Percentiles rank a stretch among this genome's conserved stretches.
Evolutionary conservation across 2,329 filamentous ascomycete genomes (phyloP).

Genomic region (Stromatinia cepivora): DNA sequence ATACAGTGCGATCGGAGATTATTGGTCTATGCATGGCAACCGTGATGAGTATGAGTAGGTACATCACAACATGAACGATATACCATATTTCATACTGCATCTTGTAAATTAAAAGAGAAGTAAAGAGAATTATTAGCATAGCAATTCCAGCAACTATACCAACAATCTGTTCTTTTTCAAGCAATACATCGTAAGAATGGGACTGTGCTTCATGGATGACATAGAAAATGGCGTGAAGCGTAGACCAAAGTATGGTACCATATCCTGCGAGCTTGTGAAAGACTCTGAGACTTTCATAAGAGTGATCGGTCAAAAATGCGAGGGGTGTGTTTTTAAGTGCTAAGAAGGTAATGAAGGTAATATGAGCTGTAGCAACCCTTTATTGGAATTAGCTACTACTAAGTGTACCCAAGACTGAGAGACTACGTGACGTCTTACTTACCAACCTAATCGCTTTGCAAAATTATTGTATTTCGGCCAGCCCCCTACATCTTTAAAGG

Average conservation of each 20-base stretch:
- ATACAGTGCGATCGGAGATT: conserved; percentile 44
- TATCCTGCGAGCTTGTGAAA: conserved; percentile 57
- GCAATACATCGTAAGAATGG: conserved; percentile 44
- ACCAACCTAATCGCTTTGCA: conserved; percentile 1
- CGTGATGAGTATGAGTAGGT: conserved; percentile 50
- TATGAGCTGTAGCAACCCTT: conserved; percentile 52
- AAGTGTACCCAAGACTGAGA: not conserved
- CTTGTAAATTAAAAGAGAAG: conserved; percentile 37
- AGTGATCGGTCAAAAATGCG: conserved; percentile 53
- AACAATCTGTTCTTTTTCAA: conserved; percentile 34
- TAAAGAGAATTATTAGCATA: conserved; percentile 41
- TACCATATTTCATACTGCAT: conserved; percentile 58
- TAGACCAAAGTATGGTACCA: conserved; percentile 48
- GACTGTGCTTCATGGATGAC: conserved; percentile 28
- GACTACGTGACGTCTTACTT: not conserved
- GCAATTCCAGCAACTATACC: conserved; percentile 51
- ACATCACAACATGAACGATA: conserved; percentile 52
- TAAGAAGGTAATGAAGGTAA: conserved; percentile 54
- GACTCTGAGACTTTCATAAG: conserved; percentile 59
- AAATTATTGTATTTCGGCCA: not conserved
- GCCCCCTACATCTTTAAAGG: not conserved
- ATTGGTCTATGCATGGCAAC: conserved; percentile 55
- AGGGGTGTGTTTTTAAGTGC: conserved; percentile 60
- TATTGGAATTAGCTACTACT: not conserved
- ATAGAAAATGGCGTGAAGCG: conserved; percentile 47